Evolutionary conservation across 2,329 filamentous ascomycete genomes (phyloP), one percentile per base, ranked within the genome.

Genomic region (Microsporum canis): DNA sequence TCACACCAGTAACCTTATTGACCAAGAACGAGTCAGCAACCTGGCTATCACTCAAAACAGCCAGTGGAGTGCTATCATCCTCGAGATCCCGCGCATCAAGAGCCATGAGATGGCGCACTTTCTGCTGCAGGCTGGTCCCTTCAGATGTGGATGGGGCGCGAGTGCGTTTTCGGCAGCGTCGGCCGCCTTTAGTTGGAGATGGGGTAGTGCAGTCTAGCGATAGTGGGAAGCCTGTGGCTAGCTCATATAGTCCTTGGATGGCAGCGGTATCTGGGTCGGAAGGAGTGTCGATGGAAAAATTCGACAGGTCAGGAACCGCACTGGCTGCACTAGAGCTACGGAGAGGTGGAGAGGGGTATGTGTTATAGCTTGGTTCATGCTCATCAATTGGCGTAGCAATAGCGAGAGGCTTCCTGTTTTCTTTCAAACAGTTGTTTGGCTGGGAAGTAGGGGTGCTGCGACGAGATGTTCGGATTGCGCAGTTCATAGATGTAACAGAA

Each of bases 311-410:
- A 5, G 73, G 69, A 7, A 69, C 66, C 17, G 66, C 66, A 51
- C 64, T 66, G 41, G 66, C 63, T 17, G 64, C 67, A 10, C 67
- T 56, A 58, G 71, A 73, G 2, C 64, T 62, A 31, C 27, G 27
- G 29, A 12, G 3, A 14, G 49, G 31, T 33, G 49, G 49, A 27
- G 49, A 53, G 29, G 73, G 73, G 3, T 74, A 76, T 47, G 65
- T 67, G 65, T 71, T 75, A 49, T 73, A 61, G 49, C 67, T 66
- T 58, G 71, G 64, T 12, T 68, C 65, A n/a, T 62, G 66, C 64
- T 76, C 73, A 45, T 75, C 72, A 53, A 74, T 72, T 0, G 74
- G 73, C 10, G 74, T 72, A 8, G 69, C 72, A 59, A 75, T 71
- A 10, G 68, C 62, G 66, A 75, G 57, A 51, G 68, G 68, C 68